These are phyloP conservation scores for Favolaschia claudopus DNA, from an alignment of 768 basidiomycete species.

Conservation along the genomic window DNA sequence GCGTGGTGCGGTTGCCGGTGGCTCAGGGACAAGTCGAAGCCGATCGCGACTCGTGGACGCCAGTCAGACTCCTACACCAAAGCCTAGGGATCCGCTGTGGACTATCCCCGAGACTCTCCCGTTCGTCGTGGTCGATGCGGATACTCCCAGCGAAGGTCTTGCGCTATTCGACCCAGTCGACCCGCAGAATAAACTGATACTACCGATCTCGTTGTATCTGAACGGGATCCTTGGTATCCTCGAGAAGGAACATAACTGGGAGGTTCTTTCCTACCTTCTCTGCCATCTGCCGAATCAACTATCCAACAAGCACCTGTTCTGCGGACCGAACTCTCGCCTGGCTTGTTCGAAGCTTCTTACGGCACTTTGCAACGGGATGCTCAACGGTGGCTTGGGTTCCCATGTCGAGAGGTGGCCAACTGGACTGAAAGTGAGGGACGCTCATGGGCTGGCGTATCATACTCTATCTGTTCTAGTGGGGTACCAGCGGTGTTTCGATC, in stretches of 20 bases:
- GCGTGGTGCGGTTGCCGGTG: constrained; percentile 51
- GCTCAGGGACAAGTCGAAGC: constrained; percentile 63
- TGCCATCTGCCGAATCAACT: constrained; percentile 92
- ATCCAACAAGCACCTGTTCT: constrained; percentile 95
- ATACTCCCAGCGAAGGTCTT: constrained; percentile 73
- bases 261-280: constrained; percentile 89
- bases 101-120: constrained; percentile 69
- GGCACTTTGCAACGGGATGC: constrained; percentile 72
- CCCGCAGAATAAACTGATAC: constrained; percentile 50
- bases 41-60: constrained; percentile 59
- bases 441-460: constrained; percentile 88
- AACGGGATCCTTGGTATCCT: constrained; percentile 67
- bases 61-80: constrained; percentile 39
- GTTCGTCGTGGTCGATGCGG: constrained; percentile 60
- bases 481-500: constrained; percentile 82
- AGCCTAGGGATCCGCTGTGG: constrained; percentile 66
- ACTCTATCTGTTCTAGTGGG: constrained; percentile 88
- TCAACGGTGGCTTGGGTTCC: constrained; percentile 62
- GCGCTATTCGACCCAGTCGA: constrained; percentile 67
- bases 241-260: constrained; percentile 86
- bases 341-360: constrained; percentile 69
- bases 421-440: constrained; percentile 76
- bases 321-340: constrained; percentile 80
- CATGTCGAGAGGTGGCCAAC: constrained; percentile 66
- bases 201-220: constrained; percentile 84